Evolutionary conservation across 768 basidiomycete species (phyloP), one percentile per base, ranked within the genome.

Genomic region (Trametes sanguinea): DNA sequence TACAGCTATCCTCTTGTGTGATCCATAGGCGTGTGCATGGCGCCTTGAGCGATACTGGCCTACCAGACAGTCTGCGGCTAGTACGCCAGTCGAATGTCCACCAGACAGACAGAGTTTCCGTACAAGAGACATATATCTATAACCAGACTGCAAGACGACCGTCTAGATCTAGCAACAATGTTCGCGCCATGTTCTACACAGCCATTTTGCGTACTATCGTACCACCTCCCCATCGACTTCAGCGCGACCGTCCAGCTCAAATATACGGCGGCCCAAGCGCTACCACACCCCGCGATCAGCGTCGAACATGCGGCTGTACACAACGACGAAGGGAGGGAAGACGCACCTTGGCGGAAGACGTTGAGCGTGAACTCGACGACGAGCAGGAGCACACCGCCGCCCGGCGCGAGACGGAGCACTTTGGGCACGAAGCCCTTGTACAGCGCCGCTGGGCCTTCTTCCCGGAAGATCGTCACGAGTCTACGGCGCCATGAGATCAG

Each of bases 371-470:
- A 87, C 74, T 95, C 93, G 16, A 95, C 94, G n/a, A 95, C 95
- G 37, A 99, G 83, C 32, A 99, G 78, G 33, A 99, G 76, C 11
- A 99, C 89, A 73, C 96, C 96, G 53, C 96, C 96, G 46, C 96
- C 96, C 0, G 96, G 96, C 11, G 95, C 96, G 29, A 99, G 83
- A 66, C 96, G 85, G 45, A 98, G 82, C 3, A 97, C 95, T 75
- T 99, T 99, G 32, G 96, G 96, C 14, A 91, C 80, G 75, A 98
- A 99, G 37, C 96, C 95, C 73, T 95, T 95, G 82, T 96, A 97
- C 40, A 97, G 79, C 4, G 95, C 94, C 3, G 76, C 84, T 2
- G 88, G 71, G 30, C 95, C 95, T 74, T 97, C 95, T 77, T 95
- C 94, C 29, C 90, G 85, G 64, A 89, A 84, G 66, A 95, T 93